Base-by-base conservation (phyloP, 2,329 filamentous ascomycete genomes). In the Phoma herbarum region DNA sequence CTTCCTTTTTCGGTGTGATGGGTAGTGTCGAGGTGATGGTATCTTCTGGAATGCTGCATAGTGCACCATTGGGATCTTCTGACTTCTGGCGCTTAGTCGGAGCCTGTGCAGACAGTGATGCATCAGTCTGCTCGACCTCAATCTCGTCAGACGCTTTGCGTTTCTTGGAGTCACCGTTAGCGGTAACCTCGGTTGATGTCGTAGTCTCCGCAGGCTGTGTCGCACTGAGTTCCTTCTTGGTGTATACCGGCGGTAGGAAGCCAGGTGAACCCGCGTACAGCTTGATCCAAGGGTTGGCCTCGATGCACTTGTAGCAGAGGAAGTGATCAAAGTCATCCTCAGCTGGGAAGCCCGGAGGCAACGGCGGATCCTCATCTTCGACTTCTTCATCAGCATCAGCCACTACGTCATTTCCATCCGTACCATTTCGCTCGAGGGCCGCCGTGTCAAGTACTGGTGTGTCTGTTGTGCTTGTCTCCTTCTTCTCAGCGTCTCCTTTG, bases 291-390 rank as follows among this genome's bases (percentile, higher is more conserved):
- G 93, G 91, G 67, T 93, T 87, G 1, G 92, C 87, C 39, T 93
- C 88, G 14, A 96, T 85, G 68, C 95, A 99, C 74, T 96, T 96
- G 81, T 95, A 97, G 81, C 95, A 99, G 35, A 99, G 85, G 70
- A 98, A 90, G 26, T 89, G 87, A 52, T 96, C 92, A 65, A 99
- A 99, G 28, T 90, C 88, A 26, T 97, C 92, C 69, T 98, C 94
- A 0, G 85, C 83, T 0, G 95, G 95, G 66, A 99, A 99, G 1
- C 92, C 92, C 0, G 90, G 87, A 0, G 94, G 94, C 54, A 92
- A 81, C 0, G 92, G 91, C 0, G 85, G 77, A 26, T 86, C 85
- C 2, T 84, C 83, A 5, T 82, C 78, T 2, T 79, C 78, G 7
- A 71, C 81, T 4, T 88, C 86, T 5, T 86, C 86, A 0, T 86